phyloP scores from a whole-genome alignment of 2,329 filamentous ascomycete species.

The Alternaria conjuncta region DNA sequence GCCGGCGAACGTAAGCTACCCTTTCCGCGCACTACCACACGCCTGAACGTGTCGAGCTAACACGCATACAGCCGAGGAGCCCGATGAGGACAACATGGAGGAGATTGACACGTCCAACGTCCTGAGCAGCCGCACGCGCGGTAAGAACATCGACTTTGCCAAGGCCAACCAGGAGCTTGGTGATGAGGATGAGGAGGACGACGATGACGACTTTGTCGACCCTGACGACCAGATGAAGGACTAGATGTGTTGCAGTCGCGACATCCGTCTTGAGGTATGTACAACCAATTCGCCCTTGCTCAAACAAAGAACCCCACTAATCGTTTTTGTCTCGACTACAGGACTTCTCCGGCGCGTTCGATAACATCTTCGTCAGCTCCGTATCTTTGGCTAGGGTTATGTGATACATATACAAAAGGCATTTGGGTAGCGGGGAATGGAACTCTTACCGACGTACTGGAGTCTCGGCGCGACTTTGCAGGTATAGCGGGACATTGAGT shows the following conservation, averaged over 20 bases:
- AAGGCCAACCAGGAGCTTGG: slow-evolving; percentile 84
- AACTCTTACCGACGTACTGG: slow-evolving; percentile 22
- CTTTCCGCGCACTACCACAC: slow-evolving; percentile 10
- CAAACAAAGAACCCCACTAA: no score
- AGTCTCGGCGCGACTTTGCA: slow-evolving; percentile 34
- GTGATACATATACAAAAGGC: slow-evolving; percentile 25
- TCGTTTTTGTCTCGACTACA: no score
- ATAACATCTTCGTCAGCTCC: slow-evolving; percentile 26
- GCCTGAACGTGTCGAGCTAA: slow-evolving; percentile 22
- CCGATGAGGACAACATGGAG: slow-evolving; percentile 82
- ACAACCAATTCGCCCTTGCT: neutral
- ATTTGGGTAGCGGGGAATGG: slow-evolving; percentile 32
- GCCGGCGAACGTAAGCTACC: slow-evolving; percentile 45
- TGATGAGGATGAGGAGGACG: slow-evolving; percentile 77
- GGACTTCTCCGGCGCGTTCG: slow-evolving; percentile 23
- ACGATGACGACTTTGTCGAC: slow-evolving; percentile 72
- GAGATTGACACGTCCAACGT: slow-evolving; percentile 93
- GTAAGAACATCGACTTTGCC: slow-evolving; percentile 89
- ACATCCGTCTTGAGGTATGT: slow-evolving; percentile 29
- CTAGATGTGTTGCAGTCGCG: slow-evolving; percentile 24
- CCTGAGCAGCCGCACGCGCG: slow-evolving; percentile 82
- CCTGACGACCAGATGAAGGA: slow-evolving; percentile 75
- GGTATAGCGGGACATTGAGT: slow-evolving; percentile 14
- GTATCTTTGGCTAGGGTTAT: slow-evolving; percentile 18
- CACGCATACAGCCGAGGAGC: slow-evolving; percentile 59